Evolutionary conservation across 306 rosid genomes (phyloP).

Genomic region (Quercus glauca): DNA sequence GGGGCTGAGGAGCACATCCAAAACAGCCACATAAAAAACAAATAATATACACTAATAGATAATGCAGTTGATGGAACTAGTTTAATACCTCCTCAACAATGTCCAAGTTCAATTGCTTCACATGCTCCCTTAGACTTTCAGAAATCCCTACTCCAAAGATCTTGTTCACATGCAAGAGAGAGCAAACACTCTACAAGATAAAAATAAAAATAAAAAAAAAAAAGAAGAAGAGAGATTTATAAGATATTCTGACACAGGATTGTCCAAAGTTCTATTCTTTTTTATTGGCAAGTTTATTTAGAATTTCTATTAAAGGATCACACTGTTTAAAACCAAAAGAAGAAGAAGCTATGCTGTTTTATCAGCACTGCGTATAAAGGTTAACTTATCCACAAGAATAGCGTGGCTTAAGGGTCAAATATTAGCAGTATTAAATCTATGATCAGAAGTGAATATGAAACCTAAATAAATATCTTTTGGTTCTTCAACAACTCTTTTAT

Average conservation of each 20-base stretch:
- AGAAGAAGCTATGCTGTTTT: no score
- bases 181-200: conserved; percentile 65
- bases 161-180: conserved; percentile 85
- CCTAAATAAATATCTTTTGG: neutral
- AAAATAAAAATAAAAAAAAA: no score
- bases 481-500: neutral
- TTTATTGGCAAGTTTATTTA: neutral
- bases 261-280: neutral
- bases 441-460: neutral
- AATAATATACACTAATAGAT: conserved; percentile 13
- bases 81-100: conserved; percentile 68
- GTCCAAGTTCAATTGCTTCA: conserved; percentile 63
- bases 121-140: conserved; percentile 71
- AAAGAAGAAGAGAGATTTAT: neutral
- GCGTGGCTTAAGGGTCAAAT: neutral
- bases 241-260: neutral
- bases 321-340: neutral
- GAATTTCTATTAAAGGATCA: neutral
- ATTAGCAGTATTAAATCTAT: neutral
- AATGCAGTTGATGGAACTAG: conserved; percentile 21
- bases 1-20: neutral
- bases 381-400: neutral
- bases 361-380: neutral
- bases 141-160: conserved; percentile 97
- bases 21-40: conserved; percentile 12